These are phyloP conservation scores for Aspergillus fumigatus DNA, from an alignment of 2,329 filamentous ascomycete genomes.

Conservation along the genomic window DNA sequence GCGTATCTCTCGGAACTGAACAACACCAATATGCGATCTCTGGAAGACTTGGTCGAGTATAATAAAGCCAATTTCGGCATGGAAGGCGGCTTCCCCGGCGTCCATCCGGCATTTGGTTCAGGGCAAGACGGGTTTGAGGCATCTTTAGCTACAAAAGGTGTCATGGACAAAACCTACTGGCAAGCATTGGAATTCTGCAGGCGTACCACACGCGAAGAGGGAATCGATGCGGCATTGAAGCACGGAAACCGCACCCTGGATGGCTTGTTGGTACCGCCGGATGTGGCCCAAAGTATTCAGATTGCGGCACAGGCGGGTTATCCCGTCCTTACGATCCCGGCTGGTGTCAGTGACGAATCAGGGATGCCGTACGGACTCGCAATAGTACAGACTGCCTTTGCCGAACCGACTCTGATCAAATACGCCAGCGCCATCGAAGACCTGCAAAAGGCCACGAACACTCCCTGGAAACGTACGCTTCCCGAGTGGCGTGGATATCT, in stretches of 20 bases:
- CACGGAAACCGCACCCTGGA: slow-evolving; percentile 47
- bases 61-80: slow-evolving; percentile 60
- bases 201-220: slow-evolving; percentile 56
- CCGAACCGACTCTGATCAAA: slow-evolving; percentile 54
- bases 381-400: slow-evolving; percentile 59
- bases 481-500: slow-evolving; percentile 53
- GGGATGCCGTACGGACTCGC: slow-evolving; percentile 61
- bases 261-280: slow-evolving; percentile 63
- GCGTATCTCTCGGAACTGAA: slow-evolving; percentile 58
- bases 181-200: slow-evolving; percentile 61
- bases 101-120: slow-evolving; percentile 60
- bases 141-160: slow-evolving; percentile 56
- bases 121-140: slow-evolving; percentile 69
- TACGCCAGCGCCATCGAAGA: slow-evolving; percentile 63
- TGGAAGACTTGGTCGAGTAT: slow-evolving; percentile 63
- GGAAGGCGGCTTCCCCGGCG: slow-evolving; percentile 61
- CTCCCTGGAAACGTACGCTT: slow-evolving; percentile 45
- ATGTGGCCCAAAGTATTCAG: slow-evolving; percentile 64
- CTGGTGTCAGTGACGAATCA: slow-evolving; percentile 49
- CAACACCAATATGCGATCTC: slow-evolving; percentile 55
- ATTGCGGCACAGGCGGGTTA: slow-evolving; percentile 73
- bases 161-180: slow-evolving; percentile 61
- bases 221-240: slow-evolving; percentile 64
- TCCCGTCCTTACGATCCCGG: slow-evolving; percentile 66
- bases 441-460: slow-evolving; percentile 44